Base-by-base conservation (phyloP, 2,329 filamentous ascomycete genomes). In the Trichoderma sp. region DNA sequence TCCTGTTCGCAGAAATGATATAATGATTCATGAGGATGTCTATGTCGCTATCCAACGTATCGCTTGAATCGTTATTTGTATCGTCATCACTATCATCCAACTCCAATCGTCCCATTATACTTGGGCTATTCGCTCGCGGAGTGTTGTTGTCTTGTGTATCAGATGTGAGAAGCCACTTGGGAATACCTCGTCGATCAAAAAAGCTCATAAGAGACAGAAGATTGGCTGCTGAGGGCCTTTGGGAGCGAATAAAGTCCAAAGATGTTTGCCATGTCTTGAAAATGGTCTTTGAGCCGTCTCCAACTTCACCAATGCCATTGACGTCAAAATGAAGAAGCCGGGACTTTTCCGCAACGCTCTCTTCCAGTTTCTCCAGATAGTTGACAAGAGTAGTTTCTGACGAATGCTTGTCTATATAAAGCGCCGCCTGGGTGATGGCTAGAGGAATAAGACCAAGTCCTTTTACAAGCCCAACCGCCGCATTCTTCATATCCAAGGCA, bases 191-290 rank as follows among this genome's bases (percentile, higher is more conserved):
- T 26, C 75, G 74, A 61, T 85, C 77, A 70, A 82, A 85, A 68
- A 82, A 80, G 75, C 82, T 83, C 79, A 85, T 81, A 5, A 85
- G 75, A 1, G 81, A 81, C 0, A 85, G 70, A 11, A 84, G 72
- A 18, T 82, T 72, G 3, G 82, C 76, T 10, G 83, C 83, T 5
- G 76, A 76, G 6, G 69, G 74, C 39, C 75, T 69, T 32, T 72
- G 68, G 1, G 71, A 68, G 11, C 74, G 77, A 49, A 84, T 80
- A n/a, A 80, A 69, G 10, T 75, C 72, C 59, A 78, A 75, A 63
- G 66, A 51, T 18, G 30, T 28, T 14, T 56, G 21, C 21, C n/a
- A 68, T 0, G 64, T 71, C 4, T 21, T 8, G 18, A 63, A n/a
- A 7, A 70, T 39, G 5, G 37, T 30, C 8, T 56, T 46, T 5